Conservation (phyloP, 2,329 filamentous ascomycete species). For the Leptographium radiaticola region DNA sequence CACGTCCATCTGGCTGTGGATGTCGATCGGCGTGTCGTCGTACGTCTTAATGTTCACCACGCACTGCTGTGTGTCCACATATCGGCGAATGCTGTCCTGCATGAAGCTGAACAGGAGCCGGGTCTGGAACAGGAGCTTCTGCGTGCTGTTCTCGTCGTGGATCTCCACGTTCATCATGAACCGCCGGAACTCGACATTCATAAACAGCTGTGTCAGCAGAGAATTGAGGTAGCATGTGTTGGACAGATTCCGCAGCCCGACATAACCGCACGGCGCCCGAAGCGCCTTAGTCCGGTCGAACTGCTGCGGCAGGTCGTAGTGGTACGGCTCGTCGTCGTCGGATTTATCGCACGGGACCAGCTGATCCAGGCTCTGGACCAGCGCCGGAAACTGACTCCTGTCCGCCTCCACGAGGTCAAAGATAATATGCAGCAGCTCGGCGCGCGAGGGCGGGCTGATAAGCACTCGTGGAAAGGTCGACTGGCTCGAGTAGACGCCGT, state of each 20-base stretch:
- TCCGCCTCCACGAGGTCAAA: constrained; percentile 41
- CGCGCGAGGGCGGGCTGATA: constrained; percentile 41
- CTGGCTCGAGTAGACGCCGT: not conserved
- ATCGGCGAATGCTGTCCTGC: constrained; percentile 68
- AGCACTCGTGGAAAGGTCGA: constrained; percentile 24
- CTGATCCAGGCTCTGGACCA: constrained; percentile 37
- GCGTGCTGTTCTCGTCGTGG: constrained; percentile 38
- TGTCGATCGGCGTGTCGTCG: constrained; percentile 71
- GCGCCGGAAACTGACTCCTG: constrained; percentile 29
- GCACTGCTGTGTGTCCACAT: constrained; percentile 58
- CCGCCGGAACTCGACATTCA: constrained; percentile 77
- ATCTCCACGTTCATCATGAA: constrained; percentile 64
- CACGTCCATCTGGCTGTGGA: constrained; percentile 90
- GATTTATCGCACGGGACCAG: constrained; percentile 35
- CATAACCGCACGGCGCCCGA: constrained; percentile 67
- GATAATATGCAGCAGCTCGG: constrained; percentile 47
- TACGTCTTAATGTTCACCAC: constrained; percentile 70
- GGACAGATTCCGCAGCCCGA: constrained; percentile 81
- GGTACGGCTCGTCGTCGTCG: constrained; percentile 35
- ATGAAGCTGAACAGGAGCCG: constrained; percentile 73
- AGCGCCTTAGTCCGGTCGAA: constrained; percentile 57
- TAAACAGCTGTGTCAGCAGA: constrained; percentile 84
- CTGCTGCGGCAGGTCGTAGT: constrained; percentile 44
- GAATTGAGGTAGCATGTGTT: constrained; percentile 98
- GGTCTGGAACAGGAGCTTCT: constrained; percentile 62